Percentiles rank a stretch among this genome's conserved stretches.
phyloP scores from a whole-genome alignment of 164 flowering plant genomes.

The Stephania yunnanensis region DNA sequence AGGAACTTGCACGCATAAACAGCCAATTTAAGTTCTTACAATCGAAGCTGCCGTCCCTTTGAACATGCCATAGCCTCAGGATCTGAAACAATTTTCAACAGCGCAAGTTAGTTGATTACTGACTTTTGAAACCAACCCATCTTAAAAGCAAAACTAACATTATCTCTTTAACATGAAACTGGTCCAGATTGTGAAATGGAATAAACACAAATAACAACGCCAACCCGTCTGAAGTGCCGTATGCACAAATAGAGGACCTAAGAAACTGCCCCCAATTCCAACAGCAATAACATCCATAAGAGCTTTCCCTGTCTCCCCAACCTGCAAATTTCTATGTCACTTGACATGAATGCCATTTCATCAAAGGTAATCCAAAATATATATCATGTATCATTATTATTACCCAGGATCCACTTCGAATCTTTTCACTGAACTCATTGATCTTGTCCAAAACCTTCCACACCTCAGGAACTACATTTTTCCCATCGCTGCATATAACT shows the following conservation, averaged over 20 bases:
- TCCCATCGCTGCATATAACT: conserved; percentile 69
- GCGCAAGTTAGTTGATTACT: background rate
- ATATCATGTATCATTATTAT: background rate
- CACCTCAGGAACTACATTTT: conserved; percentile 91
- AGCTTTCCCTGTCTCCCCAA: conserved; percentile 89
- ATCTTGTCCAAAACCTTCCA: conserved; percentile 96
- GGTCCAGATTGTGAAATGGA: background rate
- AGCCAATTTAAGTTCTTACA: conserved; percentile 48
- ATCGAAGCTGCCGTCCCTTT: conserved; percentile 81
- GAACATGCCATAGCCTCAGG: conserved; percentile 66
- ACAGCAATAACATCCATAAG: conserved; percentile 74
- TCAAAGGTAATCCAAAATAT: background rate
- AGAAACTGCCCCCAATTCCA: conserved; percentile 95
- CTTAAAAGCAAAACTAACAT: conserved; percentile 1
- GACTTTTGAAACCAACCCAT: background rate
- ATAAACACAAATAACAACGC: background rate
- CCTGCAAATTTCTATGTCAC: conserved; percentile 30
- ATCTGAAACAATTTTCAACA: conserved; percentile 40
- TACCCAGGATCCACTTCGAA: conserved; percentile 97
- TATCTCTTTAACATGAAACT: background rate
- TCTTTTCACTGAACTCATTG: conserved; percentile 62
- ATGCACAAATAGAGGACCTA: conserved; percentile 96
- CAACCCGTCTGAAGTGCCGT: conserved; percentile 93
- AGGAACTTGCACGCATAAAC: background rate
- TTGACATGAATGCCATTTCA: conserved; percentile 1